These are phyloP conservation scores for Tulasnella sp. DNA, from an alignment of 768 basidiomycete genomes.

Conservation along the genomic window DNA sequence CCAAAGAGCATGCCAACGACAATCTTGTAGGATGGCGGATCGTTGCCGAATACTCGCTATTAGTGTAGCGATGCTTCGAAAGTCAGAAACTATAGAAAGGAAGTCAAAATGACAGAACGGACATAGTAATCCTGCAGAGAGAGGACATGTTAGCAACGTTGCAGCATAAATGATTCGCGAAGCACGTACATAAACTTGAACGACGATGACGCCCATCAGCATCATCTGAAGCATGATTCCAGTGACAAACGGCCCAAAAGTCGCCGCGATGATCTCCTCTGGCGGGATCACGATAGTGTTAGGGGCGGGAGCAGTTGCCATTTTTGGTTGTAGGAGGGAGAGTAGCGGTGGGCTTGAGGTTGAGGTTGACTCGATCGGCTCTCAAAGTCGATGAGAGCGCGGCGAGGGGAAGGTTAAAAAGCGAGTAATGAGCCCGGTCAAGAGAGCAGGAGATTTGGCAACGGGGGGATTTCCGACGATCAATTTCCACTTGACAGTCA, in stretches of 20 bases:
- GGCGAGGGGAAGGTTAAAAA: background rate
- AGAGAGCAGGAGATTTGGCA: too few relatives aligned
- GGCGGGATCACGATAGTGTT: background rate
- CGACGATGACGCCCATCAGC: conserved; percentile 10
- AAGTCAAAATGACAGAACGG: background rate
- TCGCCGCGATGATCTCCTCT: background rate
- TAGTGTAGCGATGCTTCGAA: too few relatives aligned
- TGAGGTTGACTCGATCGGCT: too few relatives aligned
- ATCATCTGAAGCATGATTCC: conserved; percentile 17
- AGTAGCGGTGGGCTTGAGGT: too few relatives aligned
- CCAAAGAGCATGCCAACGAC: background rate
- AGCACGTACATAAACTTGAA: conserved; percentile 6
- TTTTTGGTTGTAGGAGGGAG: too few relatives aligned
- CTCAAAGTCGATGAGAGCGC: background rate
- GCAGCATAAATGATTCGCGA: background rate
- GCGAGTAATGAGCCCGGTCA: background rate
- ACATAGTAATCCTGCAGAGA: conserved; percentile 9
- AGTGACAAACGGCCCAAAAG: conserved; percentile 11
- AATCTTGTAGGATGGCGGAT: background rate
- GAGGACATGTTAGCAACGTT: too few relatives aligned
- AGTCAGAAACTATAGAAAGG: background rate
- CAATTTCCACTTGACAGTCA: too few relatives aligned
- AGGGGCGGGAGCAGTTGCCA: too few relatives aligned
- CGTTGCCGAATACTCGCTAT: conserved; percentile 4
- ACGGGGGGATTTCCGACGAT: too few relatives aligned